phyloP scores from a whole-genome alignment of 1,284 basidiomycete genomes.

The Pyrrhoderma lamaoense region DNA sequence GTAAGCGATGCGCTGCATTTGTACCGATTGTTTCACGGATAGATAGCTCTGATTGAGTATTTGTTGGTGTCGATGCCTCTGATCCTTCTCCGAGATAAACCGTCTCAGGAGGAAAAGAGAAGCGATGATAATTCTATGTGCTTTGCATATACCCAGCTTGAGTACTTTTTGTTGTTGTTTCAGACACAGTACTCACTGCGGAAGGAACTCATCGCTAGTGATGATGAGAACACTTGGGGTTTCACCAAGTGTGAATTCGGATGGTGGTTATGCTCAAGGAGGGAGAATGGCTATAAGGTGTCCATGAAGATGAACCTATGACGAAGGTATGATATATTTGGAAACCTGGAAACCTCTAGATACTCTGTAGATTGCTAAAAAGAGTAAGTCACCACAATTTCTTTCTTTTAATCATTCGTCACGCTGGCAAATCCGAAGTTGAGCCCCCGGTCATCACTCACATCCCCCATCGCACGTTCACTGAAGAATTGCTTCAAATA shows the following conservation, averaged over 20 bases:
- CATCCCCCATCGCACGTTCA: no score
- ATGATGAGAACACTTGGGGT: neutral
- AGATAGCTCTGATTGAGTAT: constrained; percentile 2
- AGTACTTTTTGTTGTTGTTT: neutral
- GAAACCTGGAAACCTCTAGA: neutral
- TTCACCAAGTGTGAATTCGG: no score
- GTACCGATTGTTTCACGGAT: neutral
- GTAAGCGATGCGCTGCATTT: constrained; percentile 4
- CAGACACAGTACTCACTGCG: constrained; percentile 23
- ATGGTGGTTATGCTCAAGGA: neutral
- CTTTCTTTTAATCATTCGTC: no score
- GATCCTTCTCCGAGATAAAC: constrained; percentile 51
- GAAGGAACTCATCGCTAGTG: constrained; percentile 49
- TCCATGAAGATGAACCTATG: neutral
- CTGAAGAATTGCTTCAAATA: no score
- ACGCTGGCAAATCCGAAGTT: no score
- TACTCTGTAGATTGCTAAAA: no score
- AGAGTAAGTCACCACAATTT: no score
- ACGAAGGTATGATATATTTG: neutral
- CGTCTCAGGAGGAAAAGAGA: constrained; percentile 73
- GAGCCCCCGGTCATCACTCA: no score
- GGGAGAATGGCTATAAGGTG: neutral
- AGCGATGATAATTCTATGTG: constrained; percentile 65
- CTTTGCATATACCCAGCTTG: constrained; percentile 25
- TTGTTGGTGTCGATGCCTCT: constrained; percentile 27